Evolutionary conservation across 2,329 filamentous ascomycete genomes (phyloP).

Genomic region (Dothideomycetes sp.): DNA sequence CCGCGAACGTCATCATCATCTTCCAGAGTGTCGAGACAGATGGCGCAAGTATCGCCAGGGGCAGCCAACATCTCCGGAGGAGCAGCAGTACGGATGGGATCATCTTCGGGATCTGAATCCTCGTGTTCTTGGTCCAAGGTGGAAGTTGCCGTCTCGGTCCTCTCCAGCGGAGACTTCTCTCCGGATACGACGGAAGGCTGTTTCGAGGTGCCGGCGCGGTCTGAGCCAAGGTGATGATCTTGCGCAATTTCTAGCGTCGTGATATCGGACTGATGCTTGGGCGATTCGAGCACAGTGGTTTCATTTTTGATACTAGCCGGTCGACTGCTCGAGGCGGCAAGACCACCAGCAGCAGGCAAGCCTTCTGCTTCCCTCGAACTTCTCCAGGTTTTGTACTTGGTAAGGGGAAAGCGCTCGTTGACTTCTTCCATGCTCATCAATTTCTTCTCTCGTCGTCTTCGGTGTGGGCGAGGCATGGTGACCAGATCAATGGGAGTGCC

Average conservation of each 20-base stretch:
- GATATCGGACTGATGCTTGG: conserved; percentile 5
- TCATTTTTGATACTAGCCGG: conserved; percentile 59
- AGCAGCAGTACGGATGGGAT: conserved; percentile 71
- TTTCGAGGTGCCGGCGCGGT: conserved; percentile 22
- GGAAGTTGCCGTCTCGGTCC: conserved; percentile 20
- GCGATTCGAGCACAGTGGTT: conserved; percentile 3
- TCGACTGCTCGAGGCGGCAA: conserved; percentile 62
- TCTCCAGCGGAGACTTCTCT: conserved; percentile 22
- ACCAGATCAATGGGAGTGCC: conserved; percentile 77
- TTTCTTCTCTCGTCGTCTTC: conserved; percentile 90
- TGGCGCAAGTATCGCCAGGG: conserved; percentile 87
- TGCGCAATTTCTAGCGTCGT: conserved; percentile 30
- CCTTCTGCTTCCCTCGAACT: conserved; percentile 73
- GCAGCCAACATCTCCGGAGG: conserved; percentile 70
- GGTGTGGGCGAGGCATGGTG: conserved; percentile 72
- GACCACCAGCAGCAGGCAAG: conserved; percentile 71
- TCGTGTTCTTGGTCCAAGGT: conserved; percentile 12
- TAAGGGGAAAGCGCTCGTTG: conserved; percentile 90
- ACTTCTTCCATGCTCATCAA: conserved; percentile 99
- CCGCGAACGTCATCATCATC: conserved; percentile 93
- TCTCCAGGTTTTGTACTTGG: conserved; percentile 95
- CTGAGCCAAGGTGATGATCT: conserved; percentile 40
- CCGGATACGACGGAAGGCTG: conserved; percentile 10
- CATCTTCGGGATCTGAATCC: conserved; percentile 53
- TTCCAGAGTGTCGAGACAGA: conserved; percentile 88